These are phyloP conservation scores for Pseudozyma hubeiensis DNA, from an alignment of 1,284 basidiomycete genomes.

Conservation along the genomic window DNA sequence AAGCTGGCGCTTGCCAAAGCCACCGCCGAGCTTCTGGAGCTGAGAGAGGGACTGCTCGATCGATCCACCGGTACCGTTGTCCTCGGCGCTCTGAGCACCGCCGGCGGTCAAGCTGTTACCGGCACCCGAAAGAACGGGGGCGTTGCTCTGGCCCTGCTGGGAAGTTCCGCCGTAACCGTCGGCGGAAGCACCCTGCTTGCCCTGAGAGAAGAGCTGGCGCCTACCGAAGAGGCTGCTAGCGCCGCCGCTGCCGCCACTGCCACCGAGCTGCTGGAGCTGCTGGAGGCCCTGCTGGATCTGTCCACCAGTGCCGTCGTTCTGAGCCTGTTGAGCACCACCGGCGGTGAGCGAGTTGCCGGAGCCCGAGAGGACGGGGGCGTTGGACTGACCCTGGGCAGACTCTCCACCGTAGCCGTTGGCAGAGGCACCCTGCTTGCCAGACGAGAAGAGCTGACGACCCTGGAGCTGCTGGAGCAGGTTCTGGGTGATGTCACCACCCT, in stretches of 20 bases:
- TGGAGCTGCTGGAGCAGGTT: conserved; percentile 16
- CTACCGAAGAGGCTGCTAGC: conserved; percentile 5
- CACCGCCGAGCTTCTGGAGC: conserved; percentile 33
- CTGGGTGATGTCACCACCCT: conserved; percentile 20
- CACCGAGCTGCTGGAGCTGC: conserved; percentile 20
- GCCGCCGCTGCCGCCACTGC: conserved; percentile 2
- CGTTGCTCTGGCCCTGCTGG: conserved; percentile 13
- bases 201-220: conserved; percentile 19
- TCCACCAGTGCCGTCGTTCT: conserved; percentile 29
- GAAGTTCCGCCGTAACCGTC: conserved; percentile 22
- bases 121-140: conserved; percentile 20
- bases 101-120: conserved; percentile 24
- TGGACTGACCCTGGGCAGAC: conserved; percentile 20
- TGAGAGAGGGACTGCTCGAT: conserved; percentile 25
- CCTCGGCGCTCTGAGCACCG: conserved; percentile 23
- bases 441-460: conserved; percentile 13
- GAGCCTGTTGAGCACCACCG: conserved; percentile 20
- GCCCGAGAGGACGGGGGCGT: conserved; percentile 20
- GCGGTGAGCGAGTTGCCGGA: conserved; percentile 26
- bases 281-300: conserved; percentile 21
- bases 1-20: conserved; percentile 22
- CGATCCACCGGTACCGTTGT: conserved; percentile 23
- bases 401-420: conserved; percentile 21
- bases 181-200: conserved; percentile 26
- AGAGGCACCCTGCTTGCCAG: conserved; percentile 12